Evolutionary conservation across 768 basidiomycete genomes (phyloP), one percentile per base, ranked within the genome.

Genomic region (Fistulinella prunicolor): DNA sequence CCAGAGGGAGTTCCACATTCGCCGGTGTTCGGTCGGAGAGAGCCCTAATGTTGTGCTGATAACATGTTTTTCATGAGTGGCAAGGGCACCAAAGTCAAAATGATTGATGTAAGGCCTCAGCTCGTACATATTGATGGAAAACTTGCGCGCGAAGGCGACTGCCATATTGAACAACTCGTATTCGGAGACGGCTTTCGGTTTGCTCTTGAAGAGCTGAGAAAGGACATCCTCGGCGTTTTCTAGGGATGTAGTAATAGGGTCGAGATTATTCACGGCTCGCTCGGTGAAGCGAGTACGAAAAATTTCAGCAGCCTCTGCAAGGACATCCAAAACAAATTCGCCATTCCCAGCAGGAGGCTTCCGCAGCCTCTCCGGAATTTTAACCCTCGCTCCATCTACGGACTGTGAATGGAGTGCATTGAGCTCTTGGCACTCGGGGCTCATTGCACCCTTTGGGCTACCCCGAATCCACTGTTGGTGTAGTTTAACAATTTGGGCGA

Each of bases 331-430:
- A 36, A 85, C 73, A 55, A 75, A 84, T 3, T 70, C 66, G 6
- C 69, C 69, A 1, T 62, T 59, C n/a, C 40, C 46, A 9, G 58
- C 57, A 1, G 81, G 81, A 3, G 80, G 78, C 14, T 65, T 76
- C n/a, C 64, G 60, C 20, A 85, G 64, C 38, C 57, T 58, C 35
- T 58, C 57, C 9, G 57, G 57, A 38, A 58, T 45, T 23, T 24
- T 59, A 42, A 85, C 75, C 10, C 72, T 71, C 1, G 78, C 83
- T 0, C 84, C 84, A 53, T 86, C 84, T 1, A 85, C 84, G 3
- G 78, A 81, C 45, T 83, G 81, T 3, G 84, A 86, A 54, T 86
- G 82, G 9, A 86, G 64, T 0, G 83, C 84, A 50, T 85, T 86
- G 21, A 86, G 69, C 56, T 86, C 83, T 55, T 85, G 84, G 53